These are phyloP conservation scores for Helichrysum umbraculigerum DNA, from an alignment of 129 eudicot genomes.

Conservation along the genomic window DNA sequence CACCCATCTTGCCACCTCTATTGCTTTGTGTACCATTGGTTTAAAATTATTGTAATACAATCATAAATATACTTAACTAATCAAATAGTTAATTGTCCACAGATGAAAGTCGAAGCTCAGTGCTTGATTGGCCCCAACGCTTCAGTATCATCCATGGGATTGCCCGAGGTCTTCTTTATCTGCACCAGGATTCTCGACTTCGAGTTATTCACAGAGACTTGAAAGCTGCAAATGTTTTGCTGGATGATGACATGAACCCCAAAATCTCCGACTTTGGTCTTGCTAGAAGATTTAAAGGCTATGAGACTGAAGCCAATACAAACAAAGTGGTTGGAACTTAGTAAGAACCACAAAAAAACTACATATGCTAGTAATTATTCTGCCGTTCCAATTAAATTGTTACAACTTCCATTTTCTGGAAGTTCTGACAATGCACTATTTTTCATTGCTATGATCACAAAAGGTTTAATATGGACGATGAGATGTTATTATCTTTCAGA, in stretches of 20 bases:
- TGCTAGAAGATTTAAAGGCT: slow-evolving; percentile 31
- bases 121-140: slow-evolving; percentile 31
- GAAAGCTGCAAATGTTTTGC: slow-evolving; percentile 27
- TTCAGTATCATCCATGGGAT: slow-evolving; percentile 28
- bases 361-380: not conserved
- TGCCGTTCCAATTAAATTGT: not conserved
- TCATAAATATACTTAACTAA: not conserved
- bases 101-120: not conserved
- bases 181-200: slow-evolving; percentile 27
- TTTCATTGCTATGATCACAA: not conserved
- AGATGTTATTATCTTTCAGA: too few relatives aligned
- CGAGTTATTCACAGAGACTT: slow-evolving; percentile 29
- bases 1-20: not conserved
- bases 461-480: not conserved
- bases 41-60: not conserved
- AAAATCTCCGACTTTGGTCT: slow-evolving; percentile 28
- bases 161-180: slow-evolving; percentile 31
- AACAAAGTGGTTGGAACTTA: slow-evolving; percentile 32
- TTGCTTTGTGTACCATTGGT: not conserved
- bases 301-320: slow-evolving; percentile 16
- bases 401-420: not conserved
- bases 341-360: slow-evolving; percentile 19
- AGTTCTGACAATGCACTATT: not conserved
- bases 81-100: not conserved
- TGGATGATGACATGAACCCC: slow-evolving; percentile 23